Evolutionary conservation across 768 basidiomycete species (phyloP).

Genomic region (Suillus subaureus): DNA sequence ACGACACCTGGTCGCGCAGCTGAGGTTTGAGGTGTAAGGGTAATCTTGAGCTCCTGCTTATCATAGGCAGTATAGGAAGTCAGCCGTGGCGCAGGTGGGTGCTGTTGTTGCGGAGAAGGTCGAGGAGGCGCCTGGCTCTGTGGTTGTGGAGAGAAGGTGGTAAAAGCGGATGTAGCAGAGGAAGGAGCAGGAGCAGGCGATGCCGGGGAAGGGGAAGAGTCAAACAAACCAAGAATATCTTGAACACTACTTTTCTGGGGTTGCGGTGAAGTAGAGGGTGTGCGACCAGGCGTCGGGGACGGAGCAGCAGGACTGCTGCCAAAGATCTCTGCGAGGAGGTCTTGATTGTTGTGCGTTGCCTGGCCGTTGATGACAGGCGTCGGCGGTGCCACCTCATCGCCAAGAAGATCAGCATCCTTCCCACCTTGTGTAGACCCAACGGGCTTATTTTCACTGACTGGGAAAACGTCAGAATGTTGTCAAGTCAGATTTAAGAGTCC

Average conservation of each 20-base stretch:
- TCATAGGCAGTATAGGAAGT: constrained; percentile 88
- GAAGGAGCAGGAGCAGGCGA: constrained; percentile 22
- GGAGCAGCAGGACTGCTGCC: constrained; percentile 48
- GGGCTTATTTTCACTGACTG: constrained; percentile 94
- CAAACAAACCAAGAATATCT: constrained; percentile 92
- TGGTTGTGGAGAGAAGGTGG: constrained; percentile 41
- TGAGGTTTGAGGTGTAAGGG: constrained; percentile 85
- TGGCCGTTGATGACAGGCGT: constrained; percentile 46
- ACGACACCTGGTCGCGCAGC: constrained; percentile 83
- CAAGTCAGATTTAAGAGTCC: not conserved
- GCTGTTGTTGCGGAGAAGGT: constrained; percentile 36
- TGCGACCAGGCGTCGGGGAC: constrained; percentile 30
- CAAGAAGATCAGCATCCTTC: constrained; percentile 84
- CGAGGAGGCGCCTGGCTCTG: constrained; percentile 39
- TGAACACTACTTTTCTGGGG: constrained; percentile 67
- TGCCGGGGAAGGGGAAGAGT: constrained; percentile 42
- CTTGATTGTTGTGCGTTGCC: constrained; percentile 67
- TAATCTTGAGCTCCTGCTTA: constrained; percentile 87
- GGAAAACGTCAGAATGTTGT: constrained; percentile 8
- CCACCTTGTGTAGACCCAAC: constrained; percentile 86
- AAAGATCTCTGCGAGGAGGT: constrained; percentile 92
- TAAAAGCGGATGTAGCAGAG: constrained; percentile 19
- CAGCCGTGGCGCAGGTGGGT: constrained; percentile 50
- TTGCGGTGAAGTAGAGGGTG: constrained; percentile 44
- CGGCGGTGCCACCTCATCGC: constrained; percentile 64